Evolutionary conservation across 2,329 filamentous ascomycete species (phyloP).

Genomic region (Aphanocladium album): DNA sequence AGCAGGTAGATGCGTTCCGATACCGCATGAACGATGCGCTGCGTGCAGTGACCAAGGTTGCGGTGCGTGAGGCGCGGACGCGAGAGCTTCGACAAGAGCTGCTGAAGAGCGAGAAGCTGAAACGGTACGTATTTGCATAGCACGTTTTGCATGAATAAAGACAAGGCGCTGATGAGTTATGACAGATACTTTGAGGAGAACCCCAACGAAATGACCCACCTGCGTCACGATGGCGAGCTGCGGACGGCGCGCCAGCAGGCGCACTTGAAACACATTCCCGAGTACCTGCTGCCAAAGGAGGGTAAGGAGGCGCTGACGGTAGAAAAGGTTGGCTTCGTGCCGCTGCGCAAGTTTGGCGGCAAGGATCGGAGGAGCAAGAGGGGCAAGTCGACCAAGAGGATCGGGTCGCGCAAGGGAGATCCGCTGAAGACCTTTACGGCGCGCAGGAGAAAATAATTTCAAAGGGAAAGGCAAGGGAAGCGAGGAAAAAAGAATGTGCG

Average conservation of each 20-base stretch:
- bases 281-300: constrained; percentile 80
- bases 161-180: no score
- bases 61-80: constrained; percentile 83
- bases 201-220: constrained; percentile 77
- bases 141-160: no score
- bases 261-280: constrained; percentile 89
- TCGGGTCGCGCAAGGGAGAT: constrained; percentile 64
- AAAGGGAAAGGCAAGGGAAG: background rate
- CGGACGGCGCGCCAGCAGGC: constrained; percentile 77
- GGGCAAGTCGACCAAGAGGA: constrained; percentile 39
- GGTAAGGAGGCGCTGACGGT: constrained; percentile 63
- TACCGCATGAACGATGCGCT: constrained; percentile 94
- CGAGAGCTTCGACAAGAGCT: constrained; percentile 85
- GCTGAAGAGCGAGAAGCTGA: constrained; percentile 88
- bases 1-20: constrained; percentile 86
- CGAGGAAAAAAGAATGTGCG: no score
- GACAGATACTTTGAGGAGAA: constrained; percentile 87
- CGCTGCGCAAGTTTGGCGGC: constrained; percentile 51
- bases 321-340: constrained; percentile 72
- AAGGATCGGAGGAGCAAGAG: constrained; percentile 45
- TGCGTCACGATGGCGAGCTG: constrained; percentile 86
- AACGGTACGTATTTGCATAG: constrained; percentile 45
- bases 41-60: constrained; percentile 81
- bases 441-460: constrained; percentile 38
- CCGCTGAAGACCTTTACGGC: constrained; percentile 86